Base-by-base conservation (phyloP, 1,284 basidiomycete species). In the Malassezia nana region DNA sequence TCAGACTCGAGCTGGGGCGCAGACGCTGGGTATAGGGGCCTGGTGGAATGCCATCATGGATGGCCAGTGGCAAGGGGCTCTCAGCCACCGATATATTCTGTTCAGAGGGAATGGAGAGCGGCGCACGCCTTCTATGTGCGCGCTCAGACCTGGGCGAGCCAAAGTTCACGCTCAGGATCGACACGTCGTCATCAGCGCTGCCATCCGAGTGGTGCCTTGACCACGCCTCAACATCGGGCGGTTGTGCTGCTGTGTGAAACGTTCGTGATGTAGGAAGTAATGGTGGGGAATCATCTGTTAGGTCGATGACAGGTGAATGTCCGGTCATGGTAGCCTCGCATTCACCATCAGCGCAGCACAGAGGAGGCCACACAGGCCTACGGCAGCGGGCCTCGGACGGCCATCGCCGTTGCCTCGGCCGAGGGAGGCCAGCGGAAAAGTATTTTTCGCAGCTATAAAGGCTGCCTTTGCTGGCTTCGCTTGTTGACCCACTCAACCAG, bases 271-370 rank as follows among this genome's bases (percentile, higher is more conserved):
- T 42, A 24, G 35, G 33, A 12, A 6, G 39, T 25, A 47, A 25
- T 9, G 65, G 63, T 13, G 66, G 63, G 22, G 62, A 66, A 18
- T 66, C 65, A 20, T 50, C 56, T 5, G 65, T 67, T 26, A 67
- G 55, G 43, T 67, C 65, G 49, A 67, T 65, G n/a, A 65, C 55
- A 12, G 47, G 22, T 12, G 51, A 28, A 0, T 24, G 13, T 3
- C 16, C 18, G 2, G 26, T 15, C 56, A 58, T 55, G 15, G 42
- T 22, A 30, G 20, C 43, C 43, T 31, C 55, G 39, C 40, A 45
- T 55, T 51, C 55, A 59, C 25, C 26, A 29, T 20, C 16, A 18
- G 6, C 25, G 39, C 22, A 24, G 20, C 35, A 20, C 26, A 25
- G 25, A 45, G 20, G 41, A 8, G 6, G 35, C 20, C 22, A 22